Evolutionary conservation across 129 eudicot genomes (phyloP), one percentile per base, ranked within the genome.

Genomic region (Ambrosia trifida): DNA sequence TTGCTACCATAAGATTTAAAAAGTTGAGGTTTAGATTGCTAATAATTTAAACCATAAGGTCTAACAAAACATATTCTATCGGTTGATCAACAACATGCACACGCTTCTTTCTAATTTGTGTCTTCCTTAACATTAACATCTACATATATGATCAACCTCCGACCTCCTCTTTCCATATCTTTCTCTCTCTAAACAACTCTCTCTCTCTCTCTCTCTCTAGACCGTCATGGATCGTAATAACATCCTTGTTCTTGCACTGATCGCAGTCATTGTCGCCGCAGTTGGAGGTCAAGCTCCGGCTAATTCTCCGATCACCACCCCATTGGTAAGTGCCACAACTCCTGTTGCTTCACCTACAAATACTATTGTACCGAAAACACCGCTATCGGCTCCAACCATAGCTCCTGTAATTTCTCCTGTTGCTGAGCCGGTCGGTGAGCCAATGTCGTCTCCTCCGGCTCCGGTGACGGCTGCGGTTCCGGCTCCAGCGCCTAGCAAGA

Each of bases 361-460:
- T n/a, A 3, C 70, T 14, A 47, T 64, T 3, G 45, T 43, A 45
- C 19, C 79, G 6, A 43, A 49, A 47, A 19, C 70, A n/a, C 65
- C 63, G 18, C 17, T 41, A 49, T 49, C 72, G 17, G 36, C 75
- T 36, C 64, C 74, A 5, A 44, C 59, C 36, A 54, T 36, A 19
- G 65, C 80, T 67, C 80, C 75, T 3, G 83, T 46, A 45, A 78
- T 57, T 61, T 51, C 89, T 5, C 84, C 87, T 35, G 70, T 35
- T 24, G 24, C 85, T 1, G 57, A 78, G 7, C 89, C 89, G 10
- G 72, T 68, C 0, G 13, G 49, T 12, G 46, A 86, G 12, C 73
- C 86, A 11, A 82, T 75, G 30, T 81, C 79, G 45, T 80, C 85
- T 64, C 80, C 75, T 11, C 81, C 72, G n/a, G n/a, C n/a, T n/a